Evolutionary conservation across 2,329 filamentous ascomycete genomes (phyloP).

Genomic region (Colletotrichum tropicicola): DNA sequence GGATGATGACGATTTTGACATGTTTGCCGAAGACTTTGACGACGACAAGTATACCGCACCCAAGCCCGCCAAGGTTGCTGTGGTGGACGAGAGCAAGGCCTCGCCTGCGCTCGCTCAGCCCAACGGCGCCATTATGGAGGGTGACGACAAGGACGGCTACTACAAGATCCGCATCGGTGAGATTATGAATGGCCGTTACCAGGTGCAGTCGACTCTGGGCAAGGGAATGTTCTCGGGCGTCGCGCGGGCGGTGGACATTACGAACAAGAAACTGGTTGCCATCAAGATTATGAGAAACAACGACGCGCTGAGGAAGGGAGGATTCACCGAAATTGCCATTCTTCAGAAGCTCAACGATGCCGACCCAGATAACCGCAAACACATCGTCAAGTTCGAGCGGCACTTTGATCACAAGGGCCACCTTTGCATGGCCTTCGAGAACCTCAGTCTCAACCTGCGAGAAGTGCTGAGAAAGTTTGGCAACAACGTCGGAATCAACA

Average conservation of each 20-base stretch:
- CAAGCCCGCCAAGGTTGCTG: constrained; percentile 48
- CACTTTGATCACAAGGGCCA: constrained; percentile 95
- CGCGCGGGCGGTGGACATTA: constrained; percentile 84
- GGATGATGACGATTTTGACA: constrained; percentile 80
- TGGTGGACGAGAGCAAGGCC: constrained; percentile 57
- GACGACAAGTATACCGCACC: constrained; percentile 71
- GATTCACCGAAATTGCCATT: constrained; percentile 93
- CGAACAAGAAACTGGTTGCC: constrained; percentile 80
- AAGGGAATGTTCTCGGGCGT: constrained; percentile 98
- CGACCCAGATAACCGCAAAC: constrained; percentile 89
- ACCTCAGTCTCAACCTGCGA: constrained; percentile 89
- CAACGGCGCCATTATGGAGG: constrained; percentile 84
- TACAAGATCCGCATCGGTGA: constrained; percentile 96
- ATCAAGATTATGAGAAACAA: constrained; percentile 99
- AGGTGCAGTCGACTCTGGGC: constrained; percentile 86
- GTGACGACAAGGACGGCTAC: constrained; percentile 94
- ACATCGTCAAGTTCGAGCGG: constrained; percentile 87
- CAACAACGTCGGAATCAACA: constrained; percentile 90
- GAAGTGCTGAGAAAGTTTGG: constrained; percentile 97
- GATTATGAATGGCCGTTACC: constrained; percentile 87
- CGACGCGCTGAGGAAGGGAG: constrained; percentile 89
- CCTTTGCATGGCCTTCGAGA: constrained; percentile 96
- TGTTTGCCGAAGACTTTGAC: constrained; percentile 87
- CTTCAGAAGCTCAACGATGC: constrained; percentile 85
- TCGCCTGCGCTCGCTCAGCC: constrained; percentile 53